phyloP scores from a whole-genome alignment of 768 basidiomycete genomes.

The Leucosporidium creatinivorum region DNA sequence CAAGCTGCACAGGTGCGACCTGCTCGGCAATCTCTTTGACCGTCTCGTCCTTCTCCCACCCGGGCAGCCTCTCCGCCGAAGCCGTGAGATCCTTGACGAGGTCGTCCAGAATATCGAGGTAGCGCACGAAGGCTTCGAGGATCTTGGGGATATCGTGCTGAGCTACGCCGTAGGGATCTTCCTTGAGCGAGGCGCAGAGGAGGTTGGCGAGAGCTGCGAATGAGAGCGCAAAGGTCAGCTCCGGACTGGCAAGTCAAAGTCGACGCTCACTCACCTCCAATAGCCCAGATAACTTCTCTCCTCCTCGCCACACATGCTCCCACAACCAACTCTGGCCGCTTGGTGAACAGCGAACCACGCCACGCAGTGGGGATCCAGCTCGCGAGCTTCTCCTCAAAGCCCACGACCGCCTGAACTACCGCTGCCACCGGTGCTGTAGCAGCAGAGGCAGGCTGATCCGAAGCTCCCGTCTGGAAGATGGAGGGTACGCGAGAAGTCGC shows the following conservation, averaged over 20 bases:
- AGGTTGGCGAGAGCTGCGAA: slow-evolving; percentile 59
- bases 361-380: slow-evolving; percentile 4
- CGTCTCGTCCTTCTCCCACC: not conserved
- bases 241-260: too few species aligned
- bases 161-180: slow-evolving; percentile 74
- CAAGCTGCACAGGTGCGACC: slow-evolving; percentile 18
- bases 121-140: slow-evolving; percentile 64
- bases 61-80: not conserved
- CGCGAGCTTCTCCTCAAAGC: slow-evolving; percentile 10
- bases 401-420: not conserved
- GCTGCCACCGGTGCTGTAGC: not conserved
- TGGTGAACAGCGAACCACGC: slow-evolving; percentile 3
- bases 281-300: slow-evolving; percentile 16
- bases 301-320: slow-evolving; percentile 5
- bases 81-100: slow-evolving; percentile 54
- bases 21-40: slow-evolving; percentile 13
- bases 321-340: slow-evolving; percentile 8
- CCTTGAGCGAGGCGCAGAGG: slow-evolving; percentile 62
- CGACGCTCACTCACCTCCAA: slow-evolving; percentile 29
- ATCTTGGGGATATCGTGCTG: slow-evolving; percentile 78
- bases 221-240: not conserved
- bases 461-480: slow-evolving; percentile 20
- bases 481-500: slow-evolving; percentile 19
- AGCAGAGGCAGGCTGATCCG: not conserved
- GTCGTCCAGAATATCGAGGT: slow-evolving; percentile 60